phyloP scores from a whole-genome alignment of 352 stramenopile species.

The Pythium phragmitis region DNA sequence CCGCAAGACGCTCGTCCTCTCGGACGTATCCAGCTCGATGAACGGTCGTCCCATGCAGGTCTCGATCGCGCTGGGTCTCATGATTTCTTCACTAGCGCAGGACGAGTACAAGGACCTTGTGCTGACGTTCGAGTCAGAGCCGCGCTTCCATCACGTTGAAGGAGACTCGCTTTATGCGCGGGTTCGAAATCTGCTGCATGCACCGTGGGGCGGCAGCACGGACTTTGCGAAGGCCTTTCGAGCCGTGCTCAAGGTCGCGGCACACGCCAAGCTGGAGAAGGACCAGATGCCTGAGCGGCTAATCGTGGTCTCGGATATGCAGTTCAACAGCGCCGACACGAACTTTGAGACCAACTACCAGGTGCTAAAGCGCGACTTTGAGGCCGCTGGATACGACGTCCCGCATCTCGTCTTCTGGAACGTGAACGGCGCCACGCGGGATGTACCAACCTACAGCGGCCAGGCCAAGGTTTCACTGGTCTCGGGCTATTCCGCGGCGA shows the following conservation, averaged over 20 bases:
- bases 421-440: conserved; percentile 39
- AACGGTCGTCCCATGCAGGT: conserved; percentile 36
- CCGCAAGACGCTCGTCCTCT: conserved; percentile 45
- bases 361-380: conserved; percentile 40
- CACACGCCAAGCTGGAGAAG: conserved; percentile 27
- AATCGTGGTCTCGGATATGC: conserved; percentile 86
- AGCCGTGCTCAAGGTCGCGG: conserved; percentile 46
- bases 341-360: conserved; percentile 47
- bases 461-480: conserved; percentile 47
- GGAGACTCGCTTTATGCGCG: conserved; percentile 35
- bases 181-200: conserved; percentile 23
- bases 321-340: conserved; percentile 54
- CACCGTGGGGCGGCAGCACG: conserved; percentile 51
- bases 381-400: conserved; percentile 33
- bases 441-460: conserved; percentile 33
- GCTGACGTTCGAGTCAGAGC: conserved; percentile 44
- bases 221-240: conserved; percentile 68
- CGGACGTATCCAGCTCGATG: conserved; percentile 52
- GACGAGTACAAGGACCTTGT: conserved; percentile 59
- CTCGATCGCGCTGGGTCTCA: conserved; percentile 41
- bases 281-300: conserved; percentile 60
- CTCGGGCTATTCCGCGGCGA: conserved; percentile 48
- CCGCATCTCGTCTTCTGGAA: conserved; percentile 83
- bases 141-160: conserved; percentile 41
- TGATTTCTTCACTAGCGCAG: conserved; percentile 39